Conservation (phyloP, 768 basidiomycete species). For the Mycena albidolilacea region DNA sequence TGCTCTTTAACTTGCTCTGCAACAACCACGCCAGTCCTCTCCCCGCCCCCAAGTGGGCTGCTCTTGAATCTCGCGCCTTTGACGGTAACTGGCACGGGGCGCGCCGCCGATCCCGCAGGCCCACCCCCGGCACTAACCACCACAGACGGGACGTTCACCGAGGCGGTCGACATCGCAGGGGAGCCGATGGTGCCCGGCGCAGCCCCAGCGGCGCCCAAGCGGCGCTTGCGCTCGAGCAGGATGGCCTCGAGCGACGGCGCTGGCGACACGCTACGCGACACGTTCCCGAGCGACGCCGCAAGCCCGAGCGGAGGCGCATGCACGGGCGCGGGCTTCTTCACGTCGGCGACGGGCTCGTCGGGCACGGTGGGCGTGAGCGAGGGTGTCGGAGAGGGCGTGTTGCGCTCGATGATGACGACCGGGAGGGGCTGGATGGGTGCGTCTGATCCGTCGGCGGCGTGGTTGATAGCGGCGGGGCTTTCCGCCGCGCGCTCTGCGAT, state of each 20-base stretch:
- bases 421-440: conserved; percentile 17
- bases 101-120: conserved; percentile 9
- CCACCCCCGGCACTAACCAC: conserved; percentile 35
- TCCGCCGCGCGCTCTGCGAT: conserved; percentile 29
- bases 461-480: conserved; percentile 24
- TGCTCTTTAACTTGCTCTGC: conserved; percentile 64
- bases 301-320: conserved; percentile 30
- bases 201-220: conserved; percentile 50
- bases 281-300: conserved; percentile 30
- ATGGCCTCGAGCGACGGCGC: conserved; percentile 76
- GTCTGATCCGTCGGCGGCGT: not conserved
- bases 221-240: conserved; percentile 75
- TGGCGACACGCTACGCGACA: conserved; percentile 58
- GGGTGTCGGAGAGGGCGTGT: conserved; percentile 41
- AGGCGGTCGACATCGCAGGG: conserved; percentile 15
- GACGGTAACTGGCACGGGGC: conserved; percentile 32
- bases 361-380: conserved; percentile 40
- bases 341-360: conserved; percentile 26
- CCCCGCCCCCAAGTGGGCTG: conserved; percentile 70
- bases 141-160: conserved; percentile 17
- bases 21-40: conserved; percentile 60
- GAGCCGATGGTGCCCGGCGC: conserved; percentile 31
- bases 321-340: conserved; percentile 33
- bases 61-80: conserved; percentile 83
- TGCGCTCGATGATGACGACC: conserved; percentile 48